These are phyloP conservation scores for Aspergillus novoparasiticus DNA, from an alignment of 2,329 filamentous ascomycete species.

Conservation along the genomic window DNA sequence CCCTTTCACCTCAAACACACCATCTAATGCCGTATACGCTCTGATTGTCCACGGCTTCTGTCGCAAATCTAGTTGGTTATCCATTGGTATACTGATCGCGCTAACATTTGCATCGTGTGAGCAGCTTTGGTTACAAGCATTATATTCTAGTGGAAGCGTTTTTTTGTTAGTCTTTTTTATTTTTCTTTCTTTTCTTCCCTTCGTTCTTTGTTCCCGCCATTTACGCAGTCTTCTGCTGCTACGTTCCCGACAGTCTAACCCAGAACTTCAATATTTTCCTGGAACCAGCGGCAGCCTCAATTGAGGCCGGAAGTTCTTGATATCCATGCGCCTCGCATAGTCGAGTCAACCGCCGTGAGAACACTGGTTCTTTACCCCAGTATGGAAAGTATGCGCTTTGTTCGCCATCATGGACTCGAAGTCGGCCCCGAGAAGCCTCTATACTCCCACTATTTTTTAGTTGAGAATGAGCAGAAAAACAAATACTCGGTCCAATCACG, in stretches of 20 bases:
- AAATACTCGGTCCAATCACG: background rate
- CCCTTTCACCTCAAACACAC: background rate
- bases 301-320: slow-evolving; percentile 9
- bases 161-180: background rate
- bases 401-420: slow-evolving; percentile 3
- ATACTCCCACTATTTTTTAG: background rate
- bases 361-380: slow-evolving; percentile 5
- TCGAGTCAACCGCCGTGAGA: slow-evolving; percentile 10
- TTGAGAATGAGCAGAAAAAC: background rate
- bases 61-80: background rate
- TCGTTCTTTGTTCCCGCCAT: background rate
- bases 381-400: slow-evolving; percentile 21
- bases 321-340: slow-evolving; percentile 18
- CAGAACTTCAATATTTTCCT: background rate
- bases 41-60: background rate
- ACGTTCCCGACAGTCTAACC: background rate
- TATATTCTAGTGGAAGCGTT: background rate
- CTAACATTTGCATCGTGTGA: background rate
- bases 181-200: background rate
- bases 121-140: background rate
- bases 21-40: background rate
- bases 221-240: background rate
- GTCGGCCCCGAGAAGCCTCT: background rate
- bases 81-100: background rate
- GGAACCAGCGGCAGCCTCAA: slow-evolving; percentile 5